Conservation (phyloP, 257 asterid genomes). For the Paulownia fortunei region DNA sequence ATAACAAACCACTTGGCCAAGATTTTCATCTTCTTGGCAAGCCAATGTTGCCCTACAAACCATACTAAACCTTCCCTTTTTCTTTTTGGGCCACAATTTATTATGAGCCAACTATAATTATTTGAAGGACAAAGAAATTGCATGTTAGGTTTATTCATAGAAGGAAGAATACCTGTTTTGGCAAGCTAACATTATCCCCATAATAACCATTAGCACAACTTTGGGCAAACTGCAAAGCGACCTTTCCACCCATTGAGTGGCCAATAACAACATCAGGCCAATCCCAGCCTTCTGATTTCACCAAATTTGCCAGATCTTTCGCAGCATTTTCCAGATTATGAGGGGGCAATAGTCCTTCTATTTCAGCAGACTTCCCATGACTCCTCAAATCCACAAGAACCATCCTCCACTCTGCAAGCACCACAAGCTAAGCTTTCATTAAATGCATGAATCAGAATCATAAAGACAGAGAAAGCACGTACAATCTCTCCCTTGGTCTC, state of each 20-base stretch:
- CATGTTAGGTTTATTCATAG: background rate
- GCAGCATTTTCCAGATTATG: constrained; percentile 85
- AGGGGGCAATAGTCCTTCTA: constrained; percentile 64
- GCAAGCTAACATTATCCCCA: constrained; percentile 56
- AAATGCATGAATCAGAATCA: background rate
- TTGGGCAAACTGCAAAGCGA: constrained; percentile 82
- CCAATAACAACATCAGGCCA: constrained; percentile 97
- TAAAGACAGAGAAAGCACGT: background rate
- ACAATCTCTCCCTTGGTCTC: background rate
- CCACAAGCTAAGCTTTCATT: background rate
- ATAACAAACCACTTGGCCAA: background rate
- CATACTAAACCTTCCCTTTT: background rate
- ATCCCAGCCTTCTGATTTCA: constrained; percentile 69
- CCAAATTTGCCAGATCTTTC: constrained; percentile 78
- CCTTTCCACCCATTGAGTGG: constrained; percentile 98
- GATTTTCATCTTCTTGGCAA: constrained; percentile 2
- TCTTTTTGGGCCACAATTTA: background rate
- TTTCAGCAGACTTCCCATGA: constrained; percentile 83
- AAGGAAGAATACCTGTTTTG: constrained; percentile 74
- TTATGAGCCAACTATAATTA: constrained; percentile 9
- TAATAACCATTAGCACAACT: constrained; percentile 77
- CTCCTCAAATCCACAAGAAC: constrained; percentile 86
- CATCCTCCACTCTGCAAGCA: constrained; percentile 75
- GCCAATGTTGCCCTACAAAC: background rate
- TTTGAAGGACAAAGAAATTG: background rate